Base-by-base conservation (phyloP, 2,329 filamentous ascomycete genomes). In the Pseudogymnoascus sp. region DNA sequence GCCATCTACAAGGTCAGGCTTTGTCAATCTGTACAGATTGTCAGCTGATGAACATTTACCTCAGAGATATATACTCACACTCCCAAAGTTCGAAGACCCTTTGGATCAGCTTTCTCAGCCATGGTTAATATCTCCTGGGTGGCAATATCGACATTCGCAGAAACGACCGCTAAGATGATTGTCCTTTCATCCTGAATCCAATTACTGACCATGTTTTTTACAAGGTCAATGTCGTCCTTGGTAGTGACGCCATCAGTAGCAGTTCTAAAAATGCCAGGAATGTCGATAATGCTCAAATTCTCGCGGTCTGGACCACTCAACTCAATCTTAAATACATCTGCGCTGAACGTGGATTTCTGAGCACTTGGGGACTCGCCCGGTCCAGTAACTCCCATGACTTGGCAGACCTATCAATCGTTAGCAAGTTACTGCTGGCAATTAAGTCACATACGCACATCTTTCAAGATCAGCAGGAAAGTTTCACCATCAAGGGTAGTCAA, bases 231-330 rank as follows among this genome's bases (percentile, higher is more conserved):
- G 52, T 80, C 79, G 1, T 67, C 67, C 3, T 70, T 70, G 0
- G 75, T 67, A 19, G 63, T 63, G 9, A 64, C 38, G 9, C 65
- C 64, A 9, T 65, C 58, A 13, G 62, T 65, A 5, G 63, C 61
- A 3, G 57, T 73, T n/a, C 77, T 73, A 59, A 83, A 79, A 3
- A 85, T 70, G 1, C 82, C 82, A 0, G 82, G 82, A 1, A 84
- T 71, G 65, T 85, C 81, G 5, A 85, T 80, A 30, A 85, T 73
- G 0, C 81, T 84, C 28, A 85, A 71, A 19, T 82, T 75, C 0
- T 76, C 76, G 15, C 74, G 72, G 2, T 74, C 67, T 0, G 80
- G 63, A 18, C 65, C 65, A 5, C 26, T 38, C 2, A 66, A 15
- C 60, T 67, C 65, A 23, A 67, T 60, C n/a, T 58, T 59, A 7